Conservation (phyloP, 139 green algal genomes). For the Limnomonas spitsbergensis region DNA sequence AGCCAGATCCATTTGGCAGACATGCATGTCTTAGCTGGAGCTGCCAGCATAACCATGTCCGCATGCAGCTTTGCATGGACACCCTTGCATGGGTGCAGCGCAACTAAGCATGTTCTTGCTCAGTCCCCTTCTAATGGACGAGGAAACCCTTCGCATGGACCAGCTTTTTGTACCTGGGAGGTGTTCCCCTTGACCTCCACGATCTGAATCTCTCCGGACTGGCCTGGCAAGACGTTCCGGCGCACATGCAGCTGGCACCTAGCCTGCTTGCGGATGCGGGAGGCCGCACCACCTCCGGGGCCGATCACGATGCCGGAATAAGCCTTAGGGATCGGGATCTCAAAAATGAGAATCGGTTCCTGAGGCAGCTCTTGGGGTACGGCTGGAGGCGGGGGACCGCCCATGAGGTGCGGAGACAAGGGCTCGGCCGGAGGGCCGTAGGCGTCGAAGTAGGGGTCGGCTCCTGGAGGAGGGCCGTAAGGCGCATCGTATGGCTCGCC, state of each 20-base stretch:
- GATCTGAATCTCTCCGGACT: neutral
- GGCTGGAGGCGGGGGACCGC: no score
- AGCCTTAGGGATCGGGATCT: constrained; percentile 1
- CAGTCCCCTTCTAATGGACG: no score
- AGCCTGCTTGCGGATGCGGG: neutral
- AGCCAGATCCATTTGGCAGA: no score
- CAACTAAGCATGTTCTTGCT: no score
- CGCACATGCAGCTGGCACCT: neutral
- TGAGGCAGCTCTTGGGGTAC: neutral
- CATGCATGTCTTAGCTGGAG: no score
- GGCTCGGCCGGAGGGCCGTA: neutral
- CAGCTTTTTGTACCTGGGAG: neutral
- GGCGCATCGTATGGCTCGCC: neutral
- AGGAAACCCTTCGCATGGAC: no score
- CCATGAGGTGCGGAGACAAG: neutral
- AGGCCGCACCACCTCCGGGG: neutral
- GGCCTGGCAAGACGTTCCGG: neutral
- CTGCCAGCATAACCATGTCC: no score
- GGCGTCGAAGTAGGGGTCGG: neutral
- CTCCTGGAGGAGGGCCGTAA: neutral
- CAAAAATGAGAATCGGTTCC: neutral
- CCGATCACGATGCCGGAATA: constrained; percentile 6
- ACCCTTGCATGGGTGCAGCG: no score
- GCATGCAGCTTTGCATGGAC: no score
- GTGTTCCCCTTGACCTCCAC: neutral